These are phyloP conservation scores for Arthrobotrys pseudoclavata DNA, from an alignment of 2,329 filamentous ascomycete genomes.

Conservation along the genomic window DNA sequence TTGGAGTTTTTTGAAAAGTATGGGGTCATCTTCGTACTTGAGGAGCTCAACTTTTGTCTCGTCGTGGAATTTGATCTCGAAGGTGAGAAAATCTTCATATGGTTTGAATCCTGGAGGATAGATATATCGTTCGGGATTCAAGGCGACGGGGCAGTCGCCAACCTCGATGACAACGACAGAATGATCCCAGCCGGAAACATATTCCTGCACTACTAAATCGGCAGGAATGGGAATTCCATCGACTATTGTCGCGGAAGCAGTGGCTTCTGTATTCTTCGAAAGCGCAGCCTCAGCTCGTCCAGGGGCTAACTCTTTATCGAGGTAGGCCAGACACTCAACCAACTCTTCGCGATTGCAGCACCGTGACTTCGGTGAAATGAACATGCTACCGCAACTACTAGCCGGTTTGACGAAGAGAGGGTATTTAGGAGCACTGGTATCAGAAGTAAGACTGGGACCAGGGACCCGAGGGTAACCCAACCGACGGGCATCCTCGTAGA, in stretches of 20 bases:
- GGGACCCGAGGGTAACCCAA: conserved; percentile 23
- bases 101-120: conserved; percentile 5
- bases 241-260: neutral
- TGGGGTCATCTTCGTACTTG: conserved; percentile 55
- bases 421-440: neutral
- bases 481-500: conserved; percentile 24
- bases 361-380: conserved; percentile 1
- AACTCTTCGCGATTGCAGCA: conserved; percentile 16
- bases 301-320: neutral
- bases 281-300: conserved; percentile 5
- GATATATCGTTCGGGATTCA: conserved; percentile 48
- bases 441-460: conserved; percentile 1
- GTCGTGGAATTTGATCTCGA: conserved; percentile 62
- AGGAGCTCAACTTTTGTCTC: conserved; percentile 60
- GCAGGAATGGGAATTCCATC: conserved; percentile 14
- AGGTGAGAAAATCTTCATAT: conserved; percentile 60
- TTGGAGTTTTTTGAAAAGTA: conserved; percentile 61
- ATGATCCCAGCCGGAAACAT: conserved; percentile 61
- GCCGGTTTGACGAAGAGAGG: conserved; percentile 25
- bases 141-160: conserved; percentile 59
- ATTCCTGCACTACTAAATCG: conserved; percentile 11
- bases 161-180: conserved; percentile 61
- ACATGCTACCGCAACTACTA: conserved; percentile 10
- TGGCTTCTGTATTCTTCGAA: neutral
- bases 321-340: neutral